phyloP scores from a whole-genome alignment of 805 yeast genomes.

The Metschnikowia bowlesiae region DNA sequence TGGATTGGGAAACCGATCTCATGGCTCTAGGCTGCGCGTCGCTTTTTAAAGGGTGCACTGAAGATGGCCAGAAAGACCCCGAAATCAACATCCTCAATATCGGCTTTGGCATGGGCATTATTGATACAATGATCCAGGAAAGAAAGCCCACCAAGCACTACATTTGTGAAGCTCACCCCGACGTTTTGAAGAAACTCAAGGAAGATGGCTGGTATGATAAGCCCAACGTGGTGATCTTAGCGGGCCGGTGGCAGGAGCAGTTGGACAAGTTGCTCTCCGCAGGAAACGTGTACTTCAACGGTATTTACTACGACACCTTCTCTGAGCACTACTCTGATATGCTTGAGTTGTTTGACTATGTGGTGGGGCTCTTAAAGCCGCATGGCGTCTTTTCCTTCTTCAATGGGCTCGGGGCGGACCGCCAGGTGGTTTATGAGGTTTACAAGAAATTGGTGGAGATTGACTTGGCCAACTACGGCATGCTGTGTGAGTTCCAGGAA shows the following conservation, averaged over 20 bases:
- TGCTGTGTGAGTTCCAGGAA: constrained; percentile 53
- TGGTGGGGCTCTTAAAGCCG: constrained; percentile 79
- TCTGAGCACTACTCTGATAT: constrained; percentile 89
- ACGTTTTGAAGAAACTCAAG: constrained; percentile 65
- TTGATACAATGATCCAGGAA: constrained; percentile 63
- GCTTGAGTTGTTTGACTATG: constrained; percentile 75
- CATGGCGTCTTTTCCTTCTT: constrained; percentile 85
- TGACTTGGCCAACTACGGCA: constrained; percentile 77
- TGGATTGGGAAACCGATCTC: constrained; percentile 88
- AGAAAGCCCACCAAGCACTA: constrained; percentile 65
- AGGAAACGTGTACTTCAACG: constrained; percentile 73
- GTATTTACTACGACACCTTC: constrained; percentile 90
- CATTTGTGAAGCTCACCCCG: constrained; percentile 94
- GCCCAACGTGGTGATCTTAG: constrained; percentile 64
- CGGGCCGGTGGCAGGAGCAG: constrained; percentile 92
- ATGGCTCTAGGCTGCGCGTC: constrained; percentile 80
- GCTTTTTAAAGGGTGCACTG: constrained; percentile 46
- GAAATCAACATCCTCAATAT: constrained; percentile 64
- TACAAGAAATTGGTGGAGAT: constrained; percentile 76
- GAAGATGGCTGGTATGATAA: constrained; percentile 81
- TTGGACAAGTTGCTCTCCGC: constrained; percentile 58
- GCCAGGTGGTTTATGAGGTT: constrained; percentile 53
- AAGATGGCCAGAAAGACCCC: constrained; percentile 28
- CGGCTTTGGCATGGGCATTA: constrained; percentile 97
- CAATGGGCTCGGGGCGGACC: constrained; percentile 66